Evolutionary conservation across 1,284 basidiomycete genomes (phyloP), one percentile per base, ranked within the genome.

Genomic region (Rhodotorula sp.): DNA sequence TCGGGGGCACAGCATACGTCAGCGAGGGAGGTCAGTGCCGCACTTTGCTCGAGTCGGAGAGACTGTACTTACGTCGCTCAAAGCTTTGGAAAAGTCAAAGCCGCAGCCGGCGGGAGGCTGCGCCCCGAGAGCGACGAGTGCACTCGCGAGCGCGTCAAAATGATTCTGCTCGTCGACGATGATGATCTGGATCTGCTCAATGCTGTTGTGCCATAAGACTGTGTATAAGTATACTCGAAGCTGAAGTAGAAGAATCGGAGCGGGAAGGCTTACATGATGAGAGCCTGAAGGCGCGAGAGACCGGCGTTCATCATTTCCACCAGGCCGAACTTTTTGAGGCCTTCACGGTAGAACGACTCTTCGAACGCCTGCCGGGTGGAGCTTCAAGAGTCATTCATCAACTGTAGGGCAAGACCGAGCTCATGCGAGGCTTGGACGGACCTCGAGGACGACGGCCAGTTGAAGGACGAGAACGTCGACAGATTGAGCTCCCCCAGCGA

Each of bases 241-340:
- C 60, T 26, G 47, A 49, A 23, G 12, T 16, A 12, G 47, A 8
- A 23, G 5, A 15, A 3, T 14, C 19, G 1, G 47, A 10, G 50
- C 15, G 14, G 16, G 10, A 2, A 18, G 5, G 59, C 66, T 34
- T n/a, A 67, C 69, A 88, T 83, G 60, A 89, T 70, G 14, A 38
- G 18, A 7, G 66, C 62, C 47, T 67, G 66, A 19, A 58, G 7
- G 23, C 21, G 84, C 10, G 85, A 79, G 81, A 89, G 91, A 28
- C 90, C 91, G 69, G 90, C 91, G 31, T 80, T 72, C 21, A 81
- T 82, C 80, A 93, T 92, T 81, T 89, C 90, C 10, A 84, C 79
- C 49, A 83, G 81, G 77, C 86, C 82, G 84, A 92, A 93, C 77
- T 87, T 87, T 80, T 92, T 90, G 38, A 92, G 83, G 72, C 88